Percentiles rank a stretch among this genome's conserved stretches.
Evolutionary conservation across 257 asterid genomes (phyloP).

Genomic region (Solanum sparsipilum): DNA sequence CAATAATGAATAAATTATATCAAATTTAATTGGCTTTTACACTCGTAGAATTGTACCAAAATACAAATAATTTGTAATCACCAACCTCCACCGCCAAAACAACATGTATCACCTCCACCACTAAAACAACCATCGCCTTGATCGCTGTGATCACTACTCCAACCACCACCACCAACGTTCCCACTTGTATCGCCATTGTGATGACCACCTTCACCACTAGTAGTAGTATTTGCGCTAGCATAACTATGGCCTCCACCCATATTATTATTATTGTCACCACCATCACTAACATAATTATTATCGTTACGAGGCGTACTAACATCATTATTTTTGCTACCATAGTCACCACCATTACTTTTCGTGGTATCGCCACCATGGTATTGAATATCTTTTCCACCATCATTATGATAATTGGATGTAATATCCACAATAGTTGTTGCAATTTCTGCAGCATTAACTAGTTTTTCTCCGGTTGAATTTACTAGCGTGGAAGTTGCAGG

Average conservation of each 20-base stretch:
- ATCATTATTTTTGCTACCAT: background rate
- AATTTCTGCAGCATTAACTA: background rate
- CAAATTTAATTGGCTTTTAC: background rate
- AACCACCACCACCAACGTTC: too few species aligned
- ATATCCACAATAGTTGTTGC: background rate
- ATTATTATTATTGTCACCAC: background rate
- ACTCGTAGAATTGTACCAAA: background rate
- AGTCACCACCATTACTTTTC: background rate
- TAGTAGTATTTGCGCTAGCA: background rate
- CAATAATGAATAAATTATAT: too few species aligned
- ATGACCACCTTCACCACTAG: background rate
- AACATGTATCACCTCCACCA: background rate
- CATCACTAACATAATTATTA: background rate
- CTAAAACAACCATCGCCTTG: too few species aligned
- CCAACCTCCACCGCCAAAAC: background rate
- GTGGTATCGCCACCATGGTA: background rate
- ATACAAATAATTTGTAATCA: background rate
- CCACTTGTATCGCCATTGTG: background rate
- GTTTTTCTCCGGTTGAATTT: background rate
- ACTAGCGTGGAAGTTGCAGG: background rate
- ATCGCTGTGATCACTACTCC: background rate
- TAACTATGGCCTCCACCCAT: background rate
- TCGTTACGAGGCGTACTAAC: background rate
- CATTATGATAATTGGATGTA: background rate
- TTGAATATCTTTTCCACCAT: background rate